These are phyloP conservation scores for Penicillium sp. DNA, from an alignment of 2,329 filamentous ascomycete species.

Conservation along the genomic window DNA sequence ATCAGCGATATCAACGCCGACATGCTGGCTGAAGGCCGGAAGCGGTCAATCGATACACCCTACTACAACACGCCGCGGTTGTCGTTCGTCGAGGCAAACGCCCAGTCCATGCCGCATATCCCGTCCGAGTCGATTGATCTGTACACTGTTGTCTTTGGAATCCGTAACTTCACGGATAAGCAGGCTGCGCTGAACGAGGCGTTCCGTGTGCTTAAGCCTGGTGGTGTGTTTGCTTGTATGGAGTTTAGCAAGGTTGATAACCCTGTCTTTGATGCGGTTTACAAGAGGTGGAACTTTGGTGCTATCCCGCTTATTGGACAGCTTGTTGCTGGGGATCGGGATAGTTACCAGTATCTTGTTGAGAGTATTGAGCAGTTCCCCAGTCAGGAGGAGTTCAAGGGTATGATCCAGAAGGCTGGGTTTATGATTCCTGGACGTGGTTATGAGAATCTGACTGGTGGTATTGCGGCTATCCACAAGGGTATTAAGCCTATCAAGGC, in stretches of 20 bases:
- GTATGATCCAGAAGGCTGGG: slow-evolving; percentile 62
- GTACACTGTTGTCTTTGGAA: slow-evolving; percentile 97
- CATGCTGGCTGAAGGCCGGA: slow-evolving; percentile 86
- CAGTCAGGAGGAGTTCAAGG: slow-evolving; percentile 76
- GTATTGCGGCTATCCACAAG: slow-evolving; percentile 94
- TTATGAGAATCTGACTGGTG: slow-evolving; percentile 87
- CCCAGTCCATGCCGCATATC: slow-evolving; percentile 69
- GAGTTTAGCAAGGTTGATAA: slow-evolving; percentile 89
- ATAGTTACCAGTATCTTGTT: slow-evolving; percentile 97
- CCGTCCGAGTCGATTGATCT: slow-evolving; percentile 76
- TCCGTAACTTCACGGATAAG: slow-evolving; percentile 95
- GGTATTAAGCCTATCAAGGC: slow-evolving; percentile 71
- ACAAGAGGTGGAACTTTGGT: slow-evolving; percentile 94
- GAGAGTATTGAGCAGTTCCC: slow-evolving; percentile 97
- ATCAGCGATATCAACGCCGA: slow-evolving; percentile 94
- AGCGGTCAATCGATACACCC: slow-evolving; percentile 67
- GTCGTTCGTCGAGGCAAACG: slow-evolving; percentile 86
- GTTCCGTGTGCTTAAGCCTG: slow-evolving; percentile 84
- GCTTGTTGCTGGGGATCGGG: slow-evolving; percentile 86
- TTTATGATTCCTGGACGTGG: slow-evolving; percentile 80
- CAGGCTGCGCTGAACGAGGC: slow-evolving; percentile 79
- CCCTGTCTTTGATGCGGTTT: slow-evolving; percentile 75
- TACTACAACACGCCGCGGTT: slow-evolving; percentile 57
- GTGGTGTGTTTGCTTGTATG: slow-evolving; percentile 92
- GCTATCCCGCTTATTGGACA: slow-evolving; percentile 95